Base-by-base conservation (phyloP, 345 rosid species). In the Clausena lansium region DNA sequence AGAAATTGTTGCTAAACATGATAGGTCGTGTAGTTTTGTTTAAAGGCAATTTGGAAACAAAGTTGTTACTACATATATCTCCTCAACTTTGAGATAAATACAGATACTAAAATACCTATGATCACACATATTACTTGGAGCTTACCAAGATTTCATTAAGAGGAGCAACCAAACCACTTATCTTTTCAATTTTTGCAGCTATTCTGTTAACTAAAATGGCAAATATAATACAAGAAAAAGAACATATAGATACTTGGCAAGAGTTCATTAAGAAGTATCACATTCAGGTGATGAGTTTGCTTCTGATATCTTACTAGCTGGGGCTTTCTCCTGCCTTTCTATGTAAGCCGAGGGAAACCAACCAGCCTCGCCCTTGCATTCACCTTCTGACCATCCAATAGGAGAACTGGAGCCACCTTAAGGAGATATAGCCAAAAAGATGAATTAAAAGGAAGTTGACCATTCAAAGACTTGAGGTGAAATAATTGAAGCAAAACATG, bases 311-410 rank as follows among this genome's bases (percentile, higher is more conserved):
- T 79, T 88, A 78, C 82, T 83, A 11, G 90, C 88, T 0, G 98
- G 94, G 62, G 88, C 88, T 77, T 87, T 90, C 71, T 87, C 91
- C 81, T 85, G 89, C 71, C 83, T 86, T 79, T 90, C 86, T 7
- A 95, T 82, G 35, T 95, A 95, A n/a, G 96, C 96, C 0, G 98
- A 88, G 1, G 99, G 99, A 68, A 95, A 95, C 98, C 98, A 95
- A 45, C 99, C 95, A 7, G 91, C 89, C 79, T 89, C 86, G 35
- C 98, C 98, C 20, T 88, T 86, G 86, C 86, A 84, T 85, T 95
- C 96, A 70, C 98, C 98, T 85, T 93, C 97, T 0, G 99, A 92
- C 99, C 99, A 95, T 70, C 99, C 99, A 24, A 86, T 90, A 1
- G 93, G 83, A 77, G 91, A 24, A 86, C 89, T 0, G 93, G 83